Evolutionary conservation across 371 early-diverging fungal species (phyloP).

Genomic region (Massospora cicadina): DNA sequence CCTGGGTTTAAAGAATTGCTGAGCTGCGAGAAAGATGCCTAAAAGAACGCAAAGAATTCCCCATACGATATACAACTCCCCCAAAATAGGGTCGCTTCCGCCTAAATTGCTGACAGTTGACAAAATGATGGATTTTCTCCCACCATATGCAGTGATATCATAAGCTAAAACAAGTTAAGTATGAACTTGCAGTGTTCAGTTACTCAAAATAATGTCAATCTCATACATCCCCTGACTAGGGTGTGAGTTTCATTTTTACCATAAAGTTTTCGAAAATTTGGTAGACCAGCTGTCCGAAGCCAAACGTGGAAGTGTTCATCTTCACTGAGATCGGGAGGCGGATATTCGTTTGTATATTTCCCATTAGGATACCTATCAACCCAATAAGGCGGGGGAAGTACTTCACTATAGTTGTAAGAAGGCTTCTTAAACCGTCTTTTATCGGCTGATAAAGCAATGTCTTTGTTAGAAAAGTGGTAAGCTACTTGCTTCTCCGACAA

Average conservation of each 20-base stretch:
- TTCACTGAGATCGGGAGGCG: conserved; percentile 40
- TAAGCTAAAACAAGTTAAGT: conserved; percentile 27
- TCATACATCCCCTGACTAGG: conserved; percentile 33
- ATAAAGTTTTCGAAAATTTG: conserved; percentile 93
- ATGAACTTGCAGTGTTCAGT: conserved; percentile 22
- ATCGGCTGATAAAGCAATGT: conserved; percentile 86
- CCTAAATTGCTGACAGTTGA: conserved; percentile 82
- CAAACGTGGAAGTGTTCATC: conserved; percentile 87
- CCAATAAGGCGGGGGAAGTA: conserved; percentile 72
- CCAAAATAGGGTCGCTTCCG: conserved; percentile 86
- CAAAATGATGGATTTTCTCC: conserved; percentile 82
- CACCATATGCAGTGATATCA: conserved; percentile 59
- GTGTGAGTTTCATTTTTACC: conserved; percentile 38
- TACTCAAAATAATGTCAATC: not conserved
- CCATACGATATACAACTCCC: conserved; percentile 77
- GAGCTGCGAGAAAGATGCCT: conserved; percentile 62
- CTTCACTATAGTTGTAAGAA: conserved; percentile 24
- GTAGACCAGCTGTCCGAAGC: conserved; percentile 94
- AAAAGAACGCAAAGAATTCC: conserved; percentile 71
- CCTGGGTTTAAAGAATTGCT: conserved; percentile 79
- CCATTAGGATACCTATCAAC: conserved; percentile 34
- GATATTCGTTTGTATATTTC: conserved; percentile 26
- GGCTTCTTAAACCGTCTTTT: conserved; percentile 43
- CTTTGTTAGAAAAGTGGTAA: conserved; percentile 27
- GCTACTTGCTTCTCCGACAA: not conserved